Base-by-base conservation (phyloP, 495 filamentous ascomycete species). In the Hypoxylon fragiforme region DNA sequence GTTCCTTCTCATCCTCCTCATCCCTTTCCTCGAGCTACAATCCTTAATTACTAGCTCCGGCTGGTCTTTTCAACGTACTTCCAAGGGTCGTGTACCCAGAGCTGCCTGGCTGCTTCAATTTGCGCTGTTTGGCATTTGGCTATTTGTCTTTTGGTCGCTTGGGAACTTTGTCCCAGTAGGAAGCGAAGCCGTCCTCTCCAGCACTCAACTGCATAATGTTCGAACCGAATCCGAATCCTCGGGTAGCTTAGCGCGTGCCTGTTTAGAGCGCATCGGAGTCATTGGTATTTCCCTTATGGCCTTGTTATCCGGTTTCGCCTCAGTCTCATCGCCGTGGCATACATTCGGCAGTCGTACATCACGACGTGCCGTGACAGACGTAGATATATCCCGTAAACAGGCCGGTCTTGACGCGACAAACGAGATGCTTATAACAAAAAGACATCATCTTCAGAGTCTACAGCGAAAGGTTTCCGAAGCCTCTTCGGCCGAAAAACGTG, bases 261-360 rank as follows among this genome's bases (percentile, higher is more conserved):
- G 87, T 70, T 73, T 92, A 35, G 87, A 90, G 67, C 73, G 89
- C 28, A 83, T 94, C 13, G 89, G 87, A 12, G 81, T 92, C 24
- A 87, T 91, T 61, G 89, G 89, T 9, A 87, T 92, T 22, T 86
- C 83, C 43, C 72, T 90, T 24, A 92, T 94, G 89, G 88, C 89
- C 7, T 73, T 89, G 15, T 73, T 94, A 24, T 87, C 89, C 14
- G 89, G 89, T 8, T 94, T 92, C 62, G 89, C 89, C 16, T 87
- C 86, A 16, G 85, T 94, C 30, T 88, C 84, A 37, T 84, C 85
- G 7, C 82, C 89, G 19, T 92, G 89, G 89, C 86, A 91, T 64
- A 88, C 79, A 21, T 90, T 92, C 68, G 81, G 81, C 11, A 80
- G 79, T 16, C 80, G 80, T 41, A 65, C 75, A 42, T 55, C 65